Conservation (phyloP, 345 rosid genomes). For the Euphorbia lathyris region DNA sequence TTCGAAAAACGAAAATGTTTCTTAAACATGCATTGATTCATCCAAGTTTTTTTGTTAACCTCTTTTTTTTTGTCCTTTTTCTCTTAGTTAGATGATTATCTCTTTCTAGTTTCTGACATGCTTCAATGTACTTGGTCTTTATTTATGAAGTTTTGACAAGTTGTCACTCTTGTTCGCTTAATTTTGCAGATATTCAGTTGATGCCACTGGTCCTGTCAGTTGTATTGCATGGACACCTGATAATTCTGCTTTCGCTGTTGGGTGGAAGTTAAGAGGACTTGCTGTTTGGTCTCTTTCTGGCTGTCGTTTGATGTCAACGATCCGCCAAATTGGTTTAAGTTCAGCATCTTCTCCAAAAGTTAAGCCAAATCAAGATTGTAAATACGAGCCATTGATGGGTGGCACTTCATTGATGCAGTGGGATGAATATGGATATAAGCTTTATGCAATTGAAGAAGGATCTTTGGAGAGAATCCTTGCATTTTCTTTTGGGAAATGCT, state of each 20-base stretch:
- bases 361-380: constrained; percentile 72
- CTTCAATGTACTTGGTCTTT: not conserved
- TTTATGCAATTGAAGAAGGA: constrained; percentile 86
- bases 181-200: constrained; percentile 76
- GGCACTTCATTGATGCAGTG: constrained; percentile 91
- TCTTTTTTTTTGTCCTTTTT: too few species aligned
- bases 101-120: not conserved
- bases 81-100: constrained; percentile 7
- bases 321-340: constrained; percentile 86
- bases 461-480: constrained; percentile 79
- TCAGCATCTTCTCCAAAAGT: constrained; percentile 75
- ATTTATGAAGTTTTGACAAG: constrained; percentile 4
- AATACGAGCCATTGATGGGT: constrained; percentile 78
- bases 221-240: constrained; percentile 97
- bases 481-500: constrained; percentile 95
- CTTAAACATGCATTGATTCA: not conserved
- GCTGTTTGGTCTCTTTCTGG: constrained; percentile 98
- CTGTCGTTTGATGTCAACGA: constrained; percentile 95
- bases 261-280: constrained; percentile 96
- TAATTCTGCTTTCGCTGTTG: constrained; percentile 97
- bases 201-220: constrained; percentile 92
- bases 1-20: not conserved
- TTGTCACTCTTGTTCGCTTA: constrained; percentile 8
- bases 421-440: constrained; percentile 93
- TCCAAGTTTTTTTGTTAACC: constrained; percentile 1